These are phyloP conservation scores for Picochlorum costavermella DNA, from an alignment of 139 green algal genomes.

Conservation along the genomic window DNA sequence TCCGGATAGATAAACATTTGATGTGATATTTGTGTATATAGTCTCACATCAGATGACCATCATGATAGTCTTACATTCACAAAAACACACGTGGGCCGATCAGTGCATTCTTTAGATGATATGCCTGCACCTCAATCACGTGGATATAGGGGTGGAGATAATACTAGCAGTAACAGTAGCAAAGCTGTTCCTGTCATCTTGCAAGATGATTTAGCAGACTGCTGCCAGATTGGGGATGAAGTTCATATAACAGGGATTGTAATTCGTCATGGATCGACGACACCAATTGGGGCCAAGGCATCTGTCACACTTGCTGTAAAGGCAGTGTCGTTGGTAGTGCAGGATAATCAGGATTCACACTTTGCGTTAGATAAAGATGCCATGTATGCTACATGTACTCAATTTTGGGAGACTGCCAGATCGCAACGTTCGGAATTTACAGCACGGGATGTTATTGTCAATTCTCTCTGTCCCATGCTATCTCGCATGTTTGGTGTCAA, in stretches of 20 bases:
- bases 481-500: conserved; percentile 66
- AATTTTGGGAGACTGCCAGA: neutral
- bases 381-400: neutral
- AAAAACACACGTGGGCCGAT: too few relatives aligned
- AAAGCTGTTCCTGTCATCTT: conserved; percentile 60
- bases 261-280: conserved; percentile 42
- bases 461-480: conserved; percentile 57
- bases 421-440: neutral
- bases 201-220: conserved; percentile 75
- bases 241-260: conserved; percentile 76
- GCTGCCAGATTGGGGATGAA: conserved; percentile 59
- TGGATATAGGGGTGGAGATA: conserved; percentile 29
- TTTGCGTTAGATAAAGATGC: neutral
- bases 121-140: conserved; percentile 3
- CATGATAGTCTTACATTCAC: too few relatives aligned
- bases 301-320: conserved; percentile 53
- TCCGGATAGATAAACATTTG: too few relatives aligned
- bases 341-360: neutral
- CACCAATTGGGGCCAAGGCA: conserved; percentile 46
- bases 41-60: too few relatives aligned
- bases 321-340: conserved; percentile 23
- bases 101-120: too few relatives aligned
- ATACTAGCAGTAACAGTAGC: conserved; percentile 24
- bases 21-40: too few relatives aligned
- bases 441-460: conserved; percentile 2